Conservation (phyloP, 768 basidiomycete species). For the Austroboletus eburneus region DNA sequence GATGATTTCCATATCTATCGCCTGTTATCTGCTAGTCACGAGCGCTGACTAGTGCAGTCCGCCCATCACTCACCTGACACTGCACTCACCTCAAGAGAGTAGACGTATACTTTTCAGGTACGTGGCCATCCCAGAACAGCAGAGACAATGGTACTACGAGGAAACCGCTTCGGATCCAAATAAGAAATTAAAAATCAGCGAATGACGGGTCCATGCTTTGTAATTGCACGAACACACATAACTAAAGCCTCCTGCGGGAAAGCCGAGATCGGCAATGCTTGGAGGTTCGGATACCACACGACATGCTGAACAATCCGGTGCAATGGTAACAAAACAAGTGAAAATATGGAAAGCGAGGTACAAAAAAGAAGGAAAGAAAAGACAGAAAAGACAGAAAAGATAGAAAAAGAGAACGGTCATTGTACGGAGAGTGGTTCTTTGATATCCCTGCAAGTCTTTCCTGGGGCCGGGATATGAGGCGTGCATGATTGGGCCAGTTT, state of each 20-base stretch:
- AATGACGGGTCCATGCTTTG: conserved; percentile 12
- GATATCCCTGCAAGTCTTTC: conserved; percentile 18
- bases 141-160: conserved; percentile 7
- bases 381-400: background rate
- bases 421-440: conserved; percentile 21
- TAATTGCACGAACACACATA: conserved; percentile 10
- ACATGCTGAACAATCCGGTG: conserved; percentile 15
- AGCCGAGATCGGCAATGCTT: conserved; percentile 8
- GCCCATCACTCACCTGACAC: background rate
- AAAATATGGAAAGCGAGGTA: background rate
- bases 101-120: too few species aligned
- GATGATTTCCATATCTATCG: background rate
- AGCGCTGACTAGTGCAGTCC: conserved; percentile 5
- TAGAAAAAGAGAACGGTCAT: conserved; percentile 10
- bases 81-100: conserved; percentile 16
- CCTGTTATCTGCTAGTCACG: conserved; percentile 2
- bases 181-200: conserved; percentile 9
- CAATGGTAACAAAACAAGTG: conserved; percentile 1
- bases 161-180: conserved; percentile 5
- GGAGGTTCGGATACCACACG: conserved; percentile 8
- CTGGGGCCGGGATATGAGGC: conserved; percentile 4
- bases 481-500: conserved; percentile 23
- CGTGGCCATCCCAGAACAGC: conserved; percentile 1
- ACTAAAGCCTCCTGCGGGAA: conserved; percentile 18
- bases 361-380: background rate